Evolutionary conservation across 352 stramenopile genomes (phyloP), one percentile per base, ranked within the genome.

Genomic region (Globisporangium canariense): DNA sequence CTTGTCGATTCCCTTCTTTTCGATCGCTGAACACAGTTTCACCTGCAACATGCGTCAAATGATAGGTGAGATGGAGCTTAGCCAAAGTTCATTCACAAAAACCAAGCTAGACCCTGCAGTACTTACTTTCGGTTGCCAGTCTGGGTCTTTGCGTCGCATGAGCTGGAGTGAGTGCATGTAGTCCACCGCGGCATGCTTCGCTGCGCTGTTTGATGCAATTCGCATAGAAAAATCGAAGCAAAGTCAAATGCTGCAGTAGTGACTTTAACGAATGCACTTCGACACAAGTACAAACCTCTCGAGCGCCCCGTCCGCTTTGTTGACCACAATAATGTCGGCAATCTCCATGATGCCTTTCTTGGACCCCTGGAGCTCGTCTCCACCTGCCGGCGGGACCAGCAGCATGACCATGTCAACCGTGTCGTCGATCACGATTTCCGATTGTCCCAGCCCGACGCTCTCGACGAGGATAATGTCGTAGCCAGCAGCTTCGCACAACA

Each of bases 261-360:
- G 4, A 46, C 40, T 14, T 7, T 13, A 46, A n/a, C 41, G n/a
- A 38, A 10, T 10, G 9, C 9, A 41, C 4, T 8, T 36, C n/a
- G 11, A 25, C 3, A 45, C 32, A 11, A 28, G 5, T 9, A 58
- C 68, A 41, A 49, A 89, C 78, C 46, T 78, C 62, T 77, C 76
- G 34, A 96, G 70, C 9, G 89, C 81, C 47, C 97, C 97, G 78
- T 99, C 97, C 3, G 96, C 93, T 74, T 99, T 99, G 75, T 99
- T 99, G 16, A 99, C 94, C 10, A 98, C 90, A 28, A 99, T 76
- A 22, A 99, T 83, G 69, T 99, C 96, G 8, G 96, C 96, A 47
- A 98, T 93, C 77, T 99, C 97, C 64, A 99, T 97, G 75, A 99
- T 99, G 14, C 97, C 97, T 64, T 99, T 99, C 78, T 99, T 99